Percentiles rank a stretch among this genome's conserved stretches.
These are phyloP conservation scores for Haplographium delicatum DNA, from an alignment of 495 filamentous ascomycete species.

Conservation along the genomic window DNA sequence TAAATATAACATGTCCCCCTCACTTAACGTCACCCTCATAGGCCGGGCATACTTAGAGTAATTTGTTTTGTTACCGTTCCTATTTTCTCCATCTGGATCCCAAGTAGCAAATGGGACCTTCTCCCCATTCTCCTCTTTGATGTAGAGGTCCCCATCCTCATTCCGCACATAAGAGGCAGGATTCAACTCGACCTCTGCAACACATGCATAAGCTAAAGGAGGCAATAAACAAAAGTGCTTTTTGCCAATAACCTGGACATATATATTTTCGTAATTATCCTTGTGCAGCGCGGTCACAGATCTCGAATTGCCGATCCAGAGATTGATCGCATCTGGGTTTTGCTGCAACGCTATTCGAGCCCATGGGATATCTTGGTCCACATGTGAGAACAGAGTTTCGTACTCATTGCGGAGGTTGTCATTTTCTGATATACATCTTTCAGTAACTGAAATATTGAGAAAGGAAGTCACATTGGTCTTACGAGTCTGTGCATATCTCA, in stretches of 20 bases:
- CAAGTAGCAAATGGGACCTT: constrained; percentile 59
- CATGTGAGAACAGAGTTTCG: constrained; percentile 45
- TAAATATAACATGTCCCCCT: constrained; percentile 79
- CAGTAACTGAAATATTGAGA: background rate
- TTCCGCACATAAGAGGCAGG: constrained; percentile 43
- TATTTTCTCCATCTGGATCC: constrained; percentile 55
- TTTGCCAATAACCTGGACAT: constrained; percentile 61
- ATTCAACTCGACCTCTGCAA: constrained; percentile 51
- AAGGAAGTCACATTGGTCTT: constrained; percentile 11
- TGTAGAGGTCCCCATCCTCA: constrained; percentile 23
- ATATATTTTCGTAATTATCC: constrained; percentile 79
- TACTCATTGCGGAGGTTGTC: constrained; percentile 73
- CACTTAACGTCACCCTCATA: constrained; percentile 53
- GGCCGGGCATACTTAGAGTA: constrained; percentile 52
- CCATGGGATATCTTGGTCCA: constrained; percentile 55
- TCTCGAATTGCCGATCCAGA: constrained; percentile 69
- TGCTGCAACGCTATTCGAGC: constrained; percentile 58
- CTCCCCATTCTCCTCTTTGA: constrained; percentile 29
- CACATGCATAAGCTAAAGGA: constrained; percentile 54
- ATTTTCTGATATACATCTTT: constrained; percentile 46
- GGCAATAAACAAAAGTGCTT: constrained; percentile 71
- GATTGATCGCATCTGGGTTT: constrained; percentile 64
- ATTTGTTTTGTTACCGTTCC: constrained; percentile 39
- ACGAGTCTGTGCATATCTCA: constrained; percentile 52
- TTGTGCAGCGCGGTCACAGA: constrained; percentile 66